Percentiles rank a stretch among this genome's conserved stretches.
phyloP scores from a whole-genome alignment of 2,329 filamentous ascomycete species.

The Ceratocystis diversiconidia region DNA sequence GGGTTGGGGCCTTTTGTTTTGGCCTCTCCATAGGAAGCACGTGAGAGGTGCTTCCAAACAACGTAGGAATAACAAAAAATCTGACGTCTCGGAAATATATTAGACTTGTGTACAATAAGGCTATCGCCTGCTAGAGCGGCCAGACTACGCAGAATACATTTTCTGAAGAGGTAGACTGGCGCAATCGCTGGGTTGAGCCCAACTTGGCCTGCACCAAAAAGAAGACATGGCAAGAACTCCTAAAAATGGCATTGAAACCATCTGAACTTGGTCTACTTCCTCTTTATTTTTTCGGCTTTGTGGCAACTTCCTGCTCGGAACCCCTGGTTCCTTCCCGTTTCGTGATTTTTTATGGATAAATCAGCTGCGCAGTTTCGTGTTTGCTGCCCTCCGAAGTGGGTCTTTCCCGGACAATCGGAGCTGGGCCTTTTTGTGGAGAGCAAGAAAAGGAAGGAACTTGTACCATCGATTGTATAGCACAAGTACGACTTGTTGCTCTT shows the following conservation, averaged over 20 bases:
- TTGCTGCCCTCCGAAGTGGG: background rate
- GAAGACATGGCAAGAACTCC: background rate
- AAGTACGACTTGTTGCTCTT: too few species aligned
- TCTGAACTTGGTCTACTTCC: background rate
- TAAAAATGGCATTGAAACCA: background rate
- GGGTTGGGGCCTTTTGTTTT: background rate
- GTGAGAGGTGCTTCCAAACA: too few species aligned
- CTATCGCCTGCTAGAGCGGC: too few species aligned
- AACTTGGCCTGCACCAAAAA: background rate
- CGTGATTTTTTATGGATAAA: background rate
- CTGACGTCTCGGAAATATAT: too few species aligned
- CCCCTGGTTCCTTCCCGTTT: conserved; percentile 7
- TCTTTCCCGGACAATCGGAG: background rate
- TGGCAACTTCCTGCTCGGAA: background rate
- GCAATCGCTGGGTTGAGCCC: too few species aligned
- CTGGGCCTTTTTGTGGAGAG: background rate
- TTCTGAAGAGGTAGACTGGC: too few species aligned
- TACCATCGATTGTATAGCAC: too few species aligned
- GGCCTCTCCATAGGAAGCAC: too few species aligned
- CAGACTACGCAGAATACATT: too few species aligned
- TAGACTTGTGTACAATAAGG: too few species aligned
- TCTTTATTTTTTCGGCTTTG: background rate
- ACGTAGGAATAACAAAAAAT: too few species aligned
- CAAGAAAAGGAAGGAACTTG: background rate
- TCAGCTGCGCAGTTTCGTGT: background rate